These are phyloP conservation scores for Metschnikowia chrysomelidarum DNA, from an alignment of 805 yeast species.

Conservation along the genomic window DNA sequence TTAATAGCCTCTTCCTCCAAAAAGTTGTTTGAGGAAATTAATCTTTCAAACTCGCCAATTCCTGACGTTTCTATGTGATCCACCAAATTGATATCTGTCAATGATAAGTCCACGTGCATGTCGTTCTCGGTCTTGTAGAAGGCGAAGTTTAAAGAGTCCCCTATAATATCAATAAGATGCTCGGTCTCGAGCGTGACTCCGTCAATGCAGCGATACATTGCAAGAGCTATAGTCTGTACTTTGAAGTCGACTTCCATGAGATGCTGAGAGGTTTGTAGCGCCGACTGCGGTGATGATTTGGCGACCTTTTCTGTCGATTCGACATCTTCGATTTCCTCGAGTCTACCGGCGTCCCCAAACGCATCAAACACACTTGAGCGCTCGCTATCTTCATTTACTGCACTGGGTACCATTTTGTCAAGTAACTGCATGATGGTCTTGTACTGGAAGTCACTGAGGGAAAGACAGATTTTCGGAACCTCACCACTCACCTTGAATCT, in stretches of 20 bases:
- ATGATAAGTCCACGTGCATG: conserved; percentile 62
- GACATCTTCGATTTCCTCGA: conserved; percentile 22
- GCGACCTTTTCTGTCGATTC: conserved; percentile 10
- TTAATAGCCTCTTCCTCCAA: conserved; percentile 33
- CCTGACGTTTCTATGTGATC: conserved; percentile 71
- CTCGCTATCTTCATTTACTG: conserved; percentile 32
- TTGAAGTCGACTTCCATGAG: conserved; percentile 69
- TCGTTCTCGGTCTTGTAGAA: conserved; percentile 58
- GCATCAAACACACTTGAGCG: conserved; percentile 36
- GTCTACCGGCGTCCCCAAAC: conserved; percentile 20
- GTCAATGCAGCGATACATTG: conserved; percentile 67
- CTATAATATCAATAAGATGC: conserved; percentile 67
- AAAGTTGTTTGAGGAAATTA: conserved; percentile 63
- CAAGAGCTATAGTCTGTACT: conserved; percentile 59
- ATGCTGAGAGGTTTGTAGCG: conserved; percentile 46
- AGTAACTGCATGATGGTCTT: conserved; percentile 79
- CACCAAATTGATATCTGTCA: conserved; percentile 66
- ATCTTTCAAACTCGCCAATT: conserved; percentile 59
- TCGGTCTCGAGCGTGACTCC: conserved; percentile 59
- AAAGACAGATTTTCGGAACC: conserved; percentile 67
- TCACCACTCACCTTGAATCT: conserved; percentile 71
- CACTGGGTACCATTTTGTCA: conserved; percentile 61
- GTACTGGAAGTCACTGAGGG: conserved; percentile 86
- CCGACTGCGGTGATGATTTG: conserved; percentile 3
- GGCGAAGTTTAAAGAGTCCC: conserved; percentile 60